A percentile compares a stretch with the other conserved stretches of the same genome.
These are phyloP conservation scores for Tylopilus orsonianus DNA, from an alignment of 1,284 basidiomycete species.

Conservation along the genomic window DNA sequence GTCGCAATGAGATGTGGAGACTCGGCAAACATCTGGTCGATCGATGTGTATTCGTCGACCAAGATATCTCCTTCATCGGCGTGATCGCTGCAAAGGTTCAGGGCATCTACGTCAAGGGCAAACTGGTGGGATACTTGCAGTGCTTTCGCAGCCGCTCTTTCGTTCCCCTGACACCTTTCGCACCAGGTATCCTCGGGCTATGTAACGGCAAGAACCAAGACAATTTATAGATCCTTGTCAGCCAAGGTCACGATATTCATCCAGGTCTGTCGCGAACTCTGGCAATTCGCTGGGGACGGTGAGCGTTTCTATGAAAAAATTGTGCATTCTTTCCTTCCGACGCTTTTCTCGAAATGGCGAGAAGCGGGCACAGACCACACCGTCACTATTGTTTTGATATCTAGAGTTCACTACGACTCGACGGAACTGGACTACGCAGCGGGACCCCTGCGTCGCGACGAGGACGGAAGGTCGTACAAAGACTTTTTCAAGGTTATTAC, in stretches of 20 bases:
- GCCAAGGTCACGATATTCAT: constrained; percentile 93
- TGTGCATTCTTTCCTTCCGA: constrained; percentile 88
- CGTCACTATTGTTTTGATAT: constrained; percentile 93
- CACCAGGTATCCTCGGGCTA: constrained; percentile 76
- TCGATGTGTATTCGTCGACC: constrained; percentile 70
- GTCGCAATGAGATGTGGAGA: constrained; percentile 92
- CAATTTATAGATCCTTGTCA: constrained; percentile 88
- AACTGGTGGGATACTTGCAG: constrained; percentile 49
- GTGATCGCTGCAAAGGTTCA: constrained; percentile 79
- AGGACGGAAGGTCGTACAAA: constrained; percentile 82
- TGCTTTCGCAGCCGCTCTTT: neutral
- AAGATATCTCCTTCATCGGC: constrained; percentile 77
- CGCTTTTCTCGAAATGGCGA: constrained; percentile 81
- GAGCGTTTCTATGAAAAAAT: constrained; percentile 97
- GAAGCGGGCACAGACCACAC: constrained; percentile 88
- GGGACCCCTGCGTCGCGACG: constrained; percentile 71
- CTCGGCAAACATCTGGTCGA: constrained; percentile 75
- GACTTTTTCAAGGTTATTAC: constrained; percentile 96
- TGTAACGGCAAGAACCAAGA: constrained; percentile 82
- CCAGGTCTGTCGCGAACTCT: constrained; percentile 93
- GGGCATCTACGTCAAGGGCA: constrained; percentile 66
- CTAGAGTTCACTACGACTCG: constrained; percentile 89
- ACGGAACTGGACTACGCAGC: constrained; percentile 79
- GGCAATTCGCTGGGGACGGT: constrained; percentile 97
- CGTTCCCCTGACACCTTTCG: constrained; percentile 11